Percentiles rank a stretch among this genome's conserved stretches.
Conservation (phyloP, 2,329 filamentous ascomycete genomes). For the Reticulascus tulasneorum region DNA sequence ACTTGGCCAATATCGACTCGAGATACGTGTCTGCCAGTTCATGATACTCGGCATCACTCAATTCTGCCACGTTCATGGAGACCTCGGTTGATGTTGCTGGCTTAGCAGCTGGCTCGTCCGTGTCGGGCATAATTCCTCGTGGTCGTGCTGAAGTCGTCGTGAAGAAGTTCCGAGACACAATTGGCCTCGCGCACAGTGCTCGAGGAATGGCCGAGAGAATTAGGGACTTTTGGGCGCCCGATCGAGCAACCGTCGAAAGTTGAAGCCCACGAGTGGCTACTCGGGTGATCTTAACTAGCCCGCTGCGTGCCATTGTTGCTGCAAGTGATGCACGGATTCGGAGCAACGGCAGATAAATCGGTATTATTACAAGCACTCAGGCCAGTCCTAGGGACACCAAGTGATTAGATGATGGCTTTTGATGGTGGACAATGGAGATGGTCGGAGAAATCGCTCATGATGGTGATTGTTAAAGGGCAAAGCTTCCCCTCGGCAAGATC, state of each 20-base stretch:
- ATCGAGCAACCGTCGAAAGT: constrained; percentile 18
- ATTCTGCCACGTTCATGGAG: constrained; percentile 49
- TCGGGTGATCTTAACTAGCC: constrained; percentile 33
- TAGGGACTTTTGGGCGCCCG: constrained; percentile 8
- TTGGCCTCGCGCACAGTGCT: constrained; percentile 14
- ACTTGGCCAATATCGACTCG: constrained; percentile 46
- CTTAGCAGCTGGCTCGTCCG: constrained; percentile 46
- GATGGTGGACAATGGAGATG: no score
- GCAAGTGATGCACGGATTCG: neutral
- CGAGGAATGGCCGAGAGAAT: constrained; percentile 6
- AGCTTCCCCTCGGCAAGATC: no score
- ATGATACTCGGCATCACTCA: constrained; percentile 72
- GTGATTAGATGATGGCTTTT: no score
- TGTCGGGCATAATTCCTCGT: constrained; percentile 58
- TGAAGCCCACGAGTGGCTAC: constrained; percentile 29
- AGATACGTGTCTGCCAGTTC: constrained; percentile 74
- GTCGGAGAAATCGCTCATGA: no score
- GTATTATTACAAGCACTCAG: no score
- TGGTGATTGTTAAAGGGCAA: no score
- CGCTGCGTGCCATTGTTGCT: constrained; percentile 25
- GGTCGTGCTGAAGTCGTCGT: constrained; percentile 22
- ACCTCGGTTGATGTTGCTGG: constrained; percentile 35
- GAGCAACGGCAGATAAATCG: no score
- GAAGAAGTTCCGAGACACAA: constrained; percentile 21
- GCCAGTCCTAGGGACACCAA: no score